A percentile compares a stretch with the other conserved stretches of the same genome.
Conservation (phyloP, 441 rosid genomes). For the Populus hybrid region DNA sequence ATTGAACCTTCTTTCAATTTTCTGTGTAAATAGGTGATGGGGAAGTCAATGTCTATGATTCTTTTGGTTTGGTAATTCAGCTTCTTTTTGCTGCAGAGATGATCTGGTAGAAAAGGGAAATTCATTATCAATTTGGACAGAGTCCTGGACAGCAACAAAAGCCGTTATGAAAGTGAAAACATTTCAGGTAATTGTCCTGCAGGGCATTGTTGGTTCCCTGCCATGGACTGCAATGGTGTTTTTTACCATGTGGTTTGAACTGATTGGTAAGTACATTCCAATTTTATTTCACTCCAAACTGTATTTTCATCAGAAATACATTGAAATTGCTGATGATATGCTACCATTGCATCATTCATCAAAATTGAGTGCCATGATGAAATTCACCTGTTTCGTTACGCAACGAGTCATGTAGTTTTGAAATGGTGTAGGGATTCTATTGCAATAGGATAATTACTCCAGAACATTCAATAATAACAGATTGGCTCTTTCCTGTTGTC, state of each 20-base stretch:
- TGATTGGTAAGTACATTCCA: slow-evolving; percentile 56
- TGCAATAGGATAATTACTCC: not conserved
- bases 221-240: slow-evolving; percentile 99
- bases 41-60: not conserved
- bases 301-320: not conserved
- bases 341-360: not conserved
- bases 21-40: not conserved
- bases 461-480: not conserved
- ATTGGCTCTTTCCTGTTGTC: not conserved
- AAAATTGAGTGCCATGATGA: not conserved
- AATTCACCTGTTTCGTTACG: not conserved
- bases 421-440: not conserved
- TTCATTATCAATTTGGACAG: slow-evolving; percentile 57
- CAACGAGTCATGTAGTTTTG: not conserved
- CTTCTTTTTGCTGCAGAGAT: slow-evolving; percentile 40
- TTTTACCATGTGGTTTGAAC: slow-evolving; percentile 96
- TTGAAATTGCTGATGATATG: not conserved
- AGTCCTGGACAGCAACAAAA: slow-evolving; percentile 71
- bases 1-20: not conserved
- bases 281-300: not conserved
- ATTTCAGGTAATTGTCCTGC: slow-evolving; percentile 83
- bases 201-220: slow-evolving; percentile 81
- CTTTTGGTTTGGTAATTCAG: slow-evolving; percentile 6
- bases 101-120: slow-evolving; percentile 44
- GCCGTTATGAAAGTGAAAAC: slow-evolving; percentile 74